Evolutionary conservation across 1,284 basidiomycete species (phyloP).

Genomic region (Ustilago loliicola): DNA sequence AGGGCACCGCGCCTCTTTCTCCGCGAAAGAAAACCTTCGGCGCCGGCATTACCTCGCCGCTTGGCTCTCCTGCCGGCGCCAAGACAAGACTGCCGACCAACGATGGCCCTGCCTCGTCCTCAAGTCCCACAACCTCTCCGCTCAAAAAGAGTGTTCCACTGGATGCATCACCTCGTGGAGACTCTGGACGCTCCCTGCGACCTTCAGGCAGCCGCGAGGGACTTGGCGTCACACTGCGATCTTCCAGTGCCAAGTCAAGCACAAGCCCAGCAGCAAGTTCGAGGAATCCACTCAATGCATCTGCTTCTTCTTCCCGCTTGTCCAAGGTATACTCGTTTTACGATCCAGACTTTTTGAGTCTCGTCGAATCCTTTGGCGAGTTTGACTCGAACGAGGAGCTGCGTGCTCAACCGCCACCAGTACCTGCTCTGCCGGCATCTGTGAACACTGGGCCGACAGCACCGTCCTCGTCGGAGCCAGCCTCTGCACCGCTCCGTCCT

Average conservation of each 20-base stretch:
- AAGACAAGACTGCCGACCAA: slow-evolving; percentile 19
- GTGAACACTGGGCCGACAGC: slow-evolving; percentile 4
- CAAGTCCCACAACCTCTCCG: slow-evolving; percentile 30
- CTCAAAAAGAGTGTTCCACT: slow-evolving; percentile 24
- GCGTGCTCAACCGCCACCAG: slow-evolving; percentile 21
- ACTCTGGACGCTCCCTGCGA: slow-evolving; percentile 12
- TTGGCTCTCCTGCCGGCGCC: slow-evolving; percentile 18
- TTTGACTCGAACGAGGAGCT: slow-evolving; percentile 56
- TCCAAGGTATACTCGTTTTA: slow-evolving; percentile 80
- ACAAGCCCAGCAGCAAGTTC: slow-evolving; percentile 1
- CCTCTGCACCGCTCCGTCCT: neutral
- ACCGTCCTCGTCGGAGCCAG: neutral
- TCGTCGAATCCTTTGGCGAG: slow-evolving; percentile 71
- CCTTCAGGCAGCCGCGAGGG: slow-evolving; percentile 33
- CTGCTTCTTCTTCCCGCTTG: slow-evolving; percentile 35
- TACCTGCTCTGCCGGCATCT: slow-evolving; percentile 28
- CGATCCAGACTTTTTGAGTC: slow-evolving; percentile 79
- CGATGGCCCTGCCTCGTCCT: slow-evolving; percentile 8
- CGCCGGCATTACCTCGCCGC: slow-evolving; percentile 10
- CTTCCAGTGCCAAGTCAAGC: slow-evolving; percentile 19
- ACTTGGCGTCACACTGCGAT: slow-evolving; percentile 31
- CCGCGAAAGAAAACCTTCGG: slow-evolving; percentile 30
- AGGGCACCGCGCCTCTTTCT: slow-evolving; percentile 39
- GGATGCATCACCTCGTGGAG: slow-evolving; percentile 18
- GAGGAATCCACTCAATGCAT: slow-evolving; percentile 34